Percentiles rank a stretch among this genome's conserved stretches.
Conservation (phyloP, 1,139 yeast species). For the Lodderomyces beijingensis region DNA sequence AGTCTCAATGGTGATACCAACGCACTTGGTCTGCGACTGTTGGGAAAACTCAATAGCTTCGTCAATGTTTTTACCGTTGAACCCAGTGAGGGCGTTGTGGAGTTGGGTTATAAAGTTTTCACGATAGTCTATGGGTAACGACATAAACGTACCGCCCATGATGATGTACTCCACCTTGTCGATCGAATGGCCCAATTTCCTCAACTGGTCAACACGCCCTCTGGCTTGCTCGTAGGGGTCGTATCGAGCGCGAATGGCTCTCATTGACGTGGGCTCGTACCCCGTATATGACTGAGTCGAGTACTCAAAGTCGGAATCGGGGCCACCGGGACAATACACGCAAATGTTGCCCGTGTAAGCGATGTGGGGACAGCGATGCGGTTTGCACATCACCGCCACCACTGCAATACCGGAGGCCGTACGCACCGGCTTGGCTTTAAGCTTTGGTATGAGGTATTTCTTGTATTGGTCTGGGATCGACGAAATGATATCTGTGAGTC, state of each 20-base stretch:
- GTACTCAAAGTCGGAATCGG: conserved; percentile 96
- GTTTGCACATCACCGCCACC: conserved; percentile 99
- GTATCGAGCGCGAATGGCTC: conserved; percentile 95
- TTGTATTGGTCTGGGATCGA: conserved; percentile 96
- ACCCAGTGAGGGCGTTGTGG: conserved; percentile 95
- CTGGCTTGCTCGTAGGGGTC: conserved; percentile 99
- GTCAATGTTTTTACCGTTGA: conserved; percentile 79
- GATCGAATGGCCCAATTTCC: conserved; percentile 93
- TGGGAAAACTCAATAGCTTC: conserved; percentile 91
- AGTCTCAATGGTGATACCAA: conserved; percentile 96
- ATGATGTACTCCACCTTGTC: conserved; percentile 96
- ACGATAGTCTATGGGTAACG: conserved; percentile 82
- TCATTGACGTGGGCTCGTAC: conserved; percentile 97
- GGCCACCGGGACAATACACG: conserved; percentile 99
- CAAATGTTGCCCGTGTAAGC: conserved; percentile 98
- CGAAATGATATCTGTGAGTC: conserved; percentile 89
- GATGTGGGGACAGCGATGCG: conserved; percentile 98
- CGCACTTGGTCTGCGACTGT: conserved; percentile 94
- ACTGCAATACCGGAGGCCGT: conserved; percentile 99
- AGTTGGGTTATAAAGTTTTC: conserved; percentile 84
- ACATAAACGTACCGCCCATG: conserved; percentile 99
- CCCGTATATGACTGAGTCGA: conserved; percentile 98
- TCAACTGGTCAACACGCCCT: conserved; percentile 92
- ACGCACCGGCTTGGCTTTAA: conserved; percentile 96
- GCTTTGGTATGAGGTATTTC: conserved; percentile 83